Evolutionary conservation across 768 basidiomycete genomes (phyloP).

Genomic region (Tricholomella constricta): DNA sequence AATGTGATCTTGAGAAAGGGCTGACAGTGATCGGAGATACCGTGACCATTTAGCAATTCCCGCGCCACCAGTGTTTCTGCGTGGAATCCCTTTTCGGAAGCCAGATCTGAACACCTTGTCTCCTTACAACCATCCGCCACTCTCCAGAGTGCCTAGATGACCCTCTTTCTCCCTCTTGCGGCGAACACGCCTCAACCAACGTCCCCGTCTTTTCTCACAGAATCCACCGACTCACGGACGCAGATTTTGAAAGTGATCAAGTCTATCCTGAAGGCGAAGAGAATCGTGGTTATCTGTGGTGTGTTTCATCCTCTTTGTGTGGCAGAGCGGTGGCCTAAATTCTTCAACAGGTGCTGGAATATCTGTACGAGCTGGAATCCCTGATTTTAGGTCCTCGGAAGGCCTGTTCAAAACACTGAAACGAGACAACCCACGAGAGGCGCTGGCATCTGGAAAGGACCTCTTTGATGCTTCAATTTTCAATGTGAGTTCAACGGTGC

Average conservation of each 20-base stretch:
- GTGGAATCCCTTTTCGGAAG: constrained; percentile 16
- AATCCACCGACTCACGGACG: constrained; percentile 42
- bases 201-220: constrained; percentile 58
- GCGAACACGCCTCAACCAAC: constrained; percentile 44
- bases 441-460: constrained; percentile 77
- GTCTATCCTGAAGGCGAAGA: constrained; percentile 75
- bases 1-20: too few relatives aligned
- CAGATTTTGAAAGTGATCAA: constrained; percentile 59
- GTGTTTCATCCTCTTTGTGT: constrained; percentile 29
- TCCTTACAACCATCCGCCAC: constrained; percentile 18
- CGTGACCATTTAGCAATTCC: too few relatives aligned
- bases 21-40: not conserved
- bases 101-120: constrained; percentile 10
- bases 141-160: constrained; percentile 44
- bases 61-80: constrained; percentile 23
- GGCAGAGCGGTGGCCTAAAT: not conserved
- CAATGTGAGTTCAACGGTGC: constrained; percentile 52
- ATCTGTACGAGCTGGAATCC: constrained; percentile 85
- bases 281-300: constrained; percentile 89
- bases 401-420: constrained; percentile 81
- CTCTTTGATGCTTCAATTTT: constrained; percentile 91
- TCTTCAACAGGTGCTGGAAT: constrained; percentile 74
- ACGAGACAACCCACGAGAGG: constrained; percentile 73
- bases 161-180: constrained; percentile 64
- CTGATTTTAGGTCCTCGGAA: constrained; percentile 83